Conservation (phyloP, 2,329 filamentous ascomycete genomes). For the Trichoderma sp. region DNA sequence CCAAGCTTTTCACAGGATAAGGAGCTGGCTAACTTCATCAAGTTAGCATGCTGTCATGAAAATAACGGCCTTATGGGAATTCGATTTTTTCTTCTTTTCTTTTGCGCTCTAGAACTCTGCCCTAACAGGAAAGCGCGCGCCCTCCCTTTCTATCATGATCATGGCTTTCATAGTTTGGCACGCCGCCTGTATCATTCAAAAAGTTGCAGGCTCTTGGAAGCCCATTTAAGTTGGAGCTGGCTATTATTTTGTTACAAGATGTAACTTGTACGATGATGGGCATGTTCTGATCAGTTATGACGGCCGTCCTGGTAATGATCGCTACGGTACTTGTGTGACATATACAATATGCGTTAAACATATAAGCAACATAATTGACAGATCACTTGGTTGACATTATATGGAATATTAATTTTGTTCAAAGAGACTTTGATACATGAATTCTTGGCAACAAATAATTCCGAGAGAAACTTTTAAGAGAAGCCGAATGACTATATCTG, state of each 20-base stretch:
- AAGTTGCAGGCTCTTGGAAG: background rate
- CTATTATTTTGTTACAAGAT: background rate
- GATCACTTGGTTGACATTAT: background rate
- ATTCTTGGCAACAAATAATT: background rate
- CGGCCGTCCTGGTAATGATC: too few species aligned
- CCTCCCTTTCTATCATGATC: background rate
- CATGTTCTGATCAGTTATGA: too few species aligned
- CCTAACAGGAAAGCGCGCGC: background rate
- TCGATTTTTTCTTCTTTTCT: too few species aligned
- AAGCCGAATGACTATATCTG: background rate
- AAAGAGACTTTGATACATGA: background rate
- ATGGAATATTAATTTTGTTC: background rate
- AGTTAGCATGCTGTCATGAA: background rate
- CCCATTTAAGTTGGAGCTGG: background rate
- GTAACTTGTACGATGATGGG: background rate
- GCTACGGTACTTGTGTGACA: background rate
- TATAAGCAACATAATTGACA: background rate
- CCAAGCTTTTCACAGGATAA: background rate
- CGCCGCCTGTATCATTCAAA: background rate
- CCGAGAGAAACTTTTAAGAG: background rate
- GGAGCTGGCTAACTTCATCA: background rate
- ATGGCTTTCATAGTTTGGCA: background rate
- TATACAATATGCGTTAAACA: background rate
- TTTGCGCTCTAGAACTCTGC: background rate
- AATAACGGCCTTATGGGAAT: background rate